Conservation (phyloP, 371 early-diverging fungal genomes). For the Gilbertella persicaria region DNA sequence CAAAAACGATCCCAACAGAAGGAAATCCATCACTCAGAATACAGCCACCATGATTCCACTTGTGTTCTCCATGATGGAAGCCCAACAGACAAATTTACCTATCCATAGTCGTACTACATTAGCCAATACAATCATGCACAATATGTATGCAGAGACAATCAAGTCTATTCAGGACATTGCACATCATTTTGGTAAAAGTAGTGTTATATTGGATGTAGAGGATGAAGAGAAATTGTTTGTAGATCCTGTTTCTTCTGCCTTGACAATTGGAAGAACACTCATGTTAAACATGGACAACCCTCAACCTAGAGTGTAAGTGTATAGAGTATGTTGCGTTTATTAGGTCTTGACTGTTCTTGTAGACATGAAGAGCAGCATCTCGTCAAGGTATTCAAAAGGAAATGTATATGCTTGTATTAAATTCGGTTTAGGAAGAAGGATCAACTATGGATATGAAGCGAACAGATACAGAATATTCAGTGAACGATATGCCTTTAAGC, state of each 20-base stretch:
- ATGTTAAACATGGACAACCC: slow-evolving; percentile 45
- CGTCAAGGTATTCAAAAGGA: too few species aligned
- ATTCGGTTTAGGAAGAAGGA: not conserved
- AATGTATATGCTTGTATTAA: too few species aligned
- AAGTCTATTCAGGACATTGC: slow-evolving; percentile 30
- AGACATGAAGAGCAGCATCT: slow-evolving; percentile 1
- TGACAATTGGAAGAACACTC: slow-evolving; percentile 40
- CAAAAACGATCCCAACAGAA: not conserved
- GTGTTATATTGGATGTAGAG: slow-evolving; percentile 34
- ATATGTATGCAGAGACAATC: slow-evolving; percentile 47
- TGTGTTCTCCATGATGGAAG: slow-evolving; percentile 33
- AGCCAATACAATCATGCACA: slow-evolving; percentile 27
- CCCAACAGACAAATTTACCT: not conserved
- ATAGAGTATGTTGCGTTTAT: not conserved
- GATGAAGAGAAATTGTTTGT: slow-evolving; percentile 27
- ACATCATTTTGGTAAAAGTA: slow-evolving; percentile 32
- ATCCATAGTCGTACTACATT: slow-evolving; percentile 2
- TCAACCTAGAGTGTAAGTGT: slow-evolving; percentile 26
- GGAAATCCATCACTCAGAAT: slow-evolving; percentile 2
- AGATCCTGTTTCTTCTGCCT: slow-evolving; percentile 27
- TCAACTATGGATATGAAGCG: not conserved
- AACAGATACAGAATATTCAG: not conserved
- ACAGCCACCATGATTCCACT: slow-evolving; percentile 33
- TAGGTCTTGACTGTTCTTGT: not conserved
- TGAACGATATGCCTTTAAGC: not conserved